Evolutionary conservation across 2,329 filamentous ascomycete genomes (phyloP).

Genomic region (Escovopsis sp.): DNA sequence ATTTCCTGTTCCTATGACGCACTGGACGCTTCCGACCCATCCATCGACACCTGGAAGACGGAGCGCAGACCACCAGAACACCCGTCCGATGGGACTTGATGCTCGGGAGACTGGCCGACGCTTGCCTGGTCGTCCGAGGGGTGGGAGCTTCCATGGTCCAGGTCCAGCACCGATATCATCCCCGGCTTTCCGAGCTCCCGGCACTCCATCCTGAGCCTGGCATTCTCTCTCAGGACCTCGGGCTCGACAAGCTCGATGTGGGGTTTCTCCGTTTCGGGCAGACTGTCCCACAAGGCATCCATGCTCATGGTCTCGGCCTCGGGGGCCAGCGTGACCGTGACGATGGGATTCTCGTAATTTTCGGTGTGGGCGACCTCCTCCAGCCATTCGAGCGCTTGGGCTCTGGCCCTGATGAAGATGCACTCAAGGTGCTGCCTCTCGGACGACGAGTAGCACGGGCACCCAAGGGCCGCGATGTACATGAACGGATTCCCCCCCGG

Average conservation of each 20-base stretch:
- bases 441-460: slow-evolving; percentile 56
- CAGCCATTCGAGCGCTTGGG: slow-evolving; percentile 45
- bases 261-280: slow-evolving; percentile 18
- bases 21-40: too few relatives aligned
- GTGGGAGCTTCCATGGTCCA: background rate
- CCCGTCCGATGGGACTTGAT: too few relatives aligned
- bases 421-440: slow-evolving; percentile 44
- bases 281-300: slow-evolving; percentile 13
- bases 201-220: slow-evolving; percentile 14
- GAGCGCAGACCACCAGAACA: too few relatives aligned
- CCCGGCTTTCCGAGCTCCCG: slow-evolving; percentile 16
- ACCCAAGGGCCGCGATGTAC: slow-evolving; percentile 36
- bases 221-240: slow-evolving; percentile 10
- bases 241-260: slow-evolving; percentile 9
- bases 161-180: slow-evolving; percentile 10
- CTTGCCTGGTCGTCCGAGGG: too few relatives aligned
- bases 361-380: slow-evolving; percentile 33
- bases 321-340: background rate
- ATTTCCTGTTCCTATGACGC: too few relatives aligned
- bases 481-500: slow-evolving; percentile 31
- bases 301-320: slow-evolving; percentile 9
- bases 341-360: slow-evolving; percentile 22
- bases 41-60: too few relatives aligned
- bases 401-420: slow-evolving; percentile 42
- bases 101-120: too few relatives aligned